Base-by-base conservation (phyloP, 2,329 filamentous ascomycete species). In the Huntiella bhutanensis region DNA sequence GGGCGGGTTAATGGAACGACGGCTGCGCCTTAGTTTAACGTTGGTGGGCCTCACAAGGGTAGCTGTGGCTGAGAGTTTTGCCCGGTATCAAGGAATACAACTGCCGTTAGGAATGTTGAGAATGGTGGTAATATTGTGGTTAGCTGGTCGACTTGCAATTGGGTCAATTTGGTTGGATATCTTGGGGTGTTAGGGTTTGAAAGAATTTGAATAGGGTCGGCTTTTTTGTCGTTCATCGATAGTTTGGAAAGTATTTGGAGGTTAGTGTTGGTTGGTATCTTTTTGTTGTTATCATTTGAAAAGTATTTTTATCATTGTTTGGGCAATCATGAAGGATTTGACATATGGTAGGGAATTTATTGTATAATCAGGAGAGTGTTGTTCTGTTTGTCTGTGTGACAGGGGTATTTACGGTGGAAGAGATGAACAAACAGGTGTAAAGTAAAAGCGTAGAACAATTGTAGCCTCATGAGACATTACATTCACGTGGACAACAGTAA, bases 1-100 rank as follows among this genome's bases (percentile, higher is more conserved):
- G 5, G 47, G 43, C 13, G 47, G 47, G 12, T 32, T 49, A 19
- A 34, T 49, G 11, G 38, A 49, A 35, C 38, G 35, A 32, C 37
- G 47, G 16, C 13, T 17, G 7, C 34, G 39, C 5, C 42, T 49
- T 16, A 11, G 38, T 7, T 32, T 13, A 13, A 43, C 42, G 19
- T 33, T 49, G 17, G 38, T 34, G 22, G 13, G 38, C 6, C 19
- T 49, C 33, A 43, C 47, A 2, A n/a, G 10, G 6, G 45, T 39
- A 28, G 43, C 47, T 1, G 13, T 49, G 12, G 16, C 12, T 12
- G 41, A 41, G 45, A 43, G 12, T 19, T 42, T 32, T 11, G 33
- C 10, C 4, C 8, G 5, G 28, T 12, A 16, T 33, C 38, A 5
- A 40, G 38, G 17, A 15, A 19, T 22, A 40, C 19, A 45, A 11